Conservation (phyloP, 306 rosid species). For the Gillenia trifoliata region DNA sequence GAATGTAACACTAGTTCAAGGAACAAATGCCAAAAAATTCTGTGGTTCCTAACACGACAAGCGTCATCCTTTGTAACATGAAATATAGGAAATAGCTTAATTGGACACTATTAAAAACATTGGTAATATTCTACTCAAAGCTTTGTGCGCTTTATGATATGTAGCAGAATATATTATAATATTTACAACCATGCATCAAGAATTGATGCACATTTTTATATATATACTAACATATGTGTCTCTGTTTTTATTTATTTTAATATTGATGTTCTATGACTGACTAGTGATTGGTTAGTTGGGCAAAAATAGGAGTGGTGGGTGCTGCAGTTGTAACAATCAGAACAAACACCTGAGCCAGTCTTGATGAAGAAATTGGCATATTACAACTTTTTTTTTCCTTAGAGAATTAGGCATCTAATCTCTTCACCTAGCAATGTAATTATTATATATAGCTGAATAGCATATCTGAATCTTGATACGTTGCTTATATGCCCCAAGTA, state of each 20-base stretch:
- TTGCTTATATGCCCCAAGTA: background rate
- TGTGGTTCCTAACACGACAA: background rate
- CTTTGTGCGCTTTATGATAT: background rate
- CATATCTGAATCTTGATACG: background rate
- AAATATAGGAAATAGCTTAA: background rate
- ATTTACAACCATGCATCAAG: background rate
- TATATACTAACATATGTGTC: background rate
- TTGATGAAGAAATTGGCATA: background rate
- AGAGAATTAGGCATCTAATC: constrained; percentile 1
- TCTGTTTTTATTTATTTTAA: background rate
- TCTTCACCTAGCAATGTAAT: background rate
- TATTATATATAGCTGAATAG: background rate
- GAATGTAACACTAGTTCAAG: background rate
- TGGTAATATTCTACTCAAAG: background rate
- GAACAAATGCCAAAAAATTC: background rate
- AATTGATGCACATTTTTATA: background rate
- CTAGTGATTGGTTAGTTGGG: background rate
- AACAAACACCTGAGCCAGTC: background rate
- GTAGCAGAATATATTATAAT: background rate
- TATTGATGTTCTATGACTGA: background rate
- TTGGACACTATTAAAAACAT: background rate
- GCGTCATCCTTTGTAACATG: background rate
- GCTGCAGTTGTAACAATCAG: background rate
- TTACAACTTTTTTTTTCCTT: background rate
- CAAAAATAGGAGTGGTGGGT: background rate